Conservation (phyloP, 2,329 filamentous ascomycete genomes). For the Colletotrichum magnum region DNA sequence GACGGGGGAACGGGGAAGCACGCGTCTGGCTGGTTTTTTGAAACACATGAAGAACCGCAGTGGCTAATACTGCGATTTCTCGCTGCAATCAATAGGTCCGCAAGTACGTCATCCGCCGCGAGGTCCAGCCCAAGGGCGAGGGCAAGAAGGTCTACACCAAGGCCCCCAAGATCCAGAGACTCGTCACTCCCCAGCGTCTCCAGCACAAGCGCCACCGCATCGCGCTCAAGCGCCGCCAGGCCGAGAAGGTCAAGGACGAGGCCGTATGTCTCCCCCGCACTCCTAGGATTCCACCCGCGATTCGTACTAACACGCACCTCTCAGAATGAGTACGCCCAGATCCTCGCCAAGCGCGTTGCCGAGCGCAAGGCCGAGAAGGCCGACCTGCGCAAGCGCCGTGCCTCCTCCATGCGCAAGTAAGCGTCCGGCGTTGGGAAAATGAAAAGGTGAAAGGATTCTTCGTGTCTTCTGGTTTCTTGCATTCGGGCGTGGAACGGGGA, state of each 20-base stretch:
- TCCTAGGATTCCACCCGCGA: background rate
- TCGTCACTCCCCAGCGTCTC: conserved; percentile 98
- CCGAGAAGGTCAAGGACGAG: conserved; percentile 98
- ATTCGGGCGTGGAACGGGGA: conserved; percentile 54
- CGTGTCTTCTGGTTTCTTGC: conserved; percentile 57
- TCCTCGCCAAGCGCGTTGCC: conserved; percentile 96
- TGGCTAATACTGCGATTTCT: conserved; percentile 50
- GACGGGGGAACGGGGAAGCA: conserved; percentile 7
- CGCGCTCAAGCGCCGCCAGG: conserved; percentile 97
- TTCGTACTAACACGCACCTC: conserved; percentile 51
- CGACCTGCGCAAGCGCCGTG: conserved; percentile 96
- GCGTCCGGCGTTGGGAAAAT: conserved; percentile 51
- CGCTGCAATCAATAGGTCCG: conserved; percentile 77
- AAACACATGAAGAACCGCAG: conserved; percentile 38
- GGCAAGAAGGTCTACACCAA: conserved; percentile 99
- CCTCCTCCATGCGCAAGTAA: conserved; percentile 95
- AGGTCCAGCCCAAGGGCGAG: conserved; percentile 97
- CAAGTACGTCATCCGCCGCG: conserved; percentile 99
- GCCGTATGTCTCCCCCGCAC: conserved; percentile 77
- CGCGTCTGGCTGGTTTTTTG: conserved; percentile 33
- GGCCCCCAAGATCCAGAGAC: conserved; percentile 99
- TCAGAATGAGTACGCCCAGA: conserved; percentile 95
- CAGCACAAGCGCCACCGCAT: conserved; percentile 99
- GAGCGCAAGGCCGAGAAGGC: conserved; percentile 96
- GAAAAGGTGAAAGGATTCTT: conserved; percentile 44